Conservation (phyloP, 2,329 filamentous ascomycete species). For the Venturia carpophila region DNA sequence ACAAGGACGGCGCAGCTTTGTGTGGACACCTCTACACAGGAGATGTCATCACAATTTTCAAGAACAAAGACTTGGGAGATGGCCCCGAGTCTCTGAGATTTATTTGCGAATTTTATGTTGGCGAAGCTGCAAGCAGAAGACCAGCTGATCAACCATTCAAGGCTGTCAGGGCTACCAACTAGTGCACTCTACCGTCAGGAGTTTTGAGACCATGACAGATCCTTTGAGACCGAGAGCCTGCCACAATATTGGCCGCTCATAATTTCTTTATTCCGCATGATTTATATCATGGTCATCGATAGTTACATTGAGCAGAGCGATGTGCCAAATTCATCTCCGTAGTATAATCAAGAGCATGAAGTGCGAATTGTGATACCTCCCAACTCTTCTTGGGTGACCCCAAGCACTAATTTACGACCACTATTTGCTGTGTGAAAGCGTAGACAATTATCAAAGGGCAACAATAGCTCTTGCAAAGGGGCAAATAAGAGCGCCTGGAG, state of each 20-base stretch:
- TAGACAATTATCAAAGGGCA: not conserved
- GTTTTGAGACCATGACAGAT: not conserved
- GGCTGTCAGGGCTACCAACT: not conserved
- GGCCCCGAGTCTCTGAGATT: slow-evolving; percentile 33
- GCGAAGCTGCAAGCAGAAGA: slow-evolving; percentile 27
- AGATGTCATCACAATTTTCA: slow-evolving; percentile 60
- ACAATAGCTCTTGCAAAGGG: not conserved
- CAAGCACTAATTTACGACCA: not conserved
- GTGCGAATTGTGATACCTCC: too few species aligned
- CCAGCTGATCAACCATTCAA: slow-evolving; percentile 16
- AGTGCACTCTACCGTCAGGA: not conserved
- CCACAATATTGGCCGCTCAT: not conserved
- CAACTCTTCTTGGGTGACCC: too few species aligned
- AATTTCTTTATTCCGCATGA: not conserved
- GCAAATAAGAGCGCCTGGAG: not conserved
- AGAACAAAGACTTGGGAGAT: not conserved
- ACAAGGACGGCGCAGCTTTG: slow-evolving; percentile 43
- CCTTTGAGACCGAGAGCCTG: not conserved
- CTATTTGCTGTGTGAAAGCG: not conserved
- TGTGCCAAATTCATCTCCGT: not conserved
- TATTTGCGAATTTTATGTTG: slow-evolving; percentile 37
- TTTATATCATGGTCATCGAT: not conserved
- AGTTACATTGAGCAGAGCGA: not conserved
- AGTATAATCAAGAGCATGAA: not conserved
- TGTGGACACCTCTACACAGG: slow-evolving; percentile 67